Evolutionary conservation across 768 basidiomycete genomes (phyloP).

Genomic region (Rubroboletus pulcherrimus): DNA sequence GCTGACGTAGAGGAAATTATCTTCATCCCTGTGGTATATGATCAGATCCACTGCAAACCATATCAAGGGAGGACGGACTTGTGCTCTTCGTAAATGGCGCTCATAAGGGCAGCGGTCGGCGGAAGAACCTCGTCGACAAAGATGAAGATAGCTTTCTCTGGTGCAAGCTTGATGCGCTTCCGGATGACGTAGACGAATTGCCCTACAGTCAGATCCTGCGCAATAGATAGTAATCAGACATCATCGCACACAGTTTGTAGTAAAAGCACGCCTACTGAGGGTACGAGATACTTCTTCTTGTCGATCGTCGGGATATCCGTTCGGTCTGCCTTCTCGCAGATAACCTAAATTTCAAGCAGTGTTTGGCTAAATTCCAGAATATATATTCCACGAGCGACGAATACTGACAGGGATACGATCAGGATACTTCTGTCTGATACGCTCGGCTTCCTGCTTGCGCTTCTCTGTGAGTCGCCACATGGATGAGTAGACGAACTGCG

Average conservation of each 20-base stretch:
- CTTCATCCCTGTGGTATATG: conserved; percentile 74
- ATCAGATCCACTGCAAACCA: conserved; percentile 25
- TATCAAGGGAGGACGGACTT: conserved; percentile 59
- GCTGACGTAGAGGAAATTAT: conserved; percentile 97
- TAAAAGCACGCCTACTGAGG: conserved; percentile 61
- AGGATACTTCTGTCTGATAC: conserved; percentile 97
- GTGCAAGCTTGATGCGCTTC: conserved; percentile 99
- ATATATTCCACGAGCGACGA: not conserved
- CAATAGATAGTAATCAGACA: conserved; percentile 21
- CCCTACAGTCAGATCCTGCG: conserved; percentile 90
- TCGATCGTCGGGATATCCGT: conserved; percentile 99
- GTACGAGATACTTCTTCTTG: conserved; percentile 99
- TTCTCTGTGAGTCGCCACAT: conserved; percentile 62
- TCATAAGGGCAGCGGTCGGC: conserved; percentile 97
- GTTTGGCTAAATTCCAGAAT: conserved; percentile 8
- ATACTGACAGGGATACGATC: conserved; percentile 91
- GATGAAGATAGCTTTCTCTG: conserved; percentile 99
- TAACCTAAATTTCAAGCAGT: conserved; percentile 58
- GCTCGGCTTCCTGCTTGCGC: conserved; percentile 98
- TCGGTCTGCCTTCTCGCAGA: conserved; percentile 98
- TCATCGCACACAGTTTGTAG: conserved; percentile 15
- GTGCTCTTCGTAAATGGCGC: conserved; percentile 98
- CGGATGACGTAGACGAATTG: conserved; percentile 99
- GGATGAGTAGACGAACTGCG: conserved; percentile 33
- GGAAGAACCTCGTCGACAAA: conserved; percentile 99